Evolutionary conservation across 1,284 basidiomycete genomes (phyloP).

Genomic region (Sanguinoderma infundibulare): DNA sequence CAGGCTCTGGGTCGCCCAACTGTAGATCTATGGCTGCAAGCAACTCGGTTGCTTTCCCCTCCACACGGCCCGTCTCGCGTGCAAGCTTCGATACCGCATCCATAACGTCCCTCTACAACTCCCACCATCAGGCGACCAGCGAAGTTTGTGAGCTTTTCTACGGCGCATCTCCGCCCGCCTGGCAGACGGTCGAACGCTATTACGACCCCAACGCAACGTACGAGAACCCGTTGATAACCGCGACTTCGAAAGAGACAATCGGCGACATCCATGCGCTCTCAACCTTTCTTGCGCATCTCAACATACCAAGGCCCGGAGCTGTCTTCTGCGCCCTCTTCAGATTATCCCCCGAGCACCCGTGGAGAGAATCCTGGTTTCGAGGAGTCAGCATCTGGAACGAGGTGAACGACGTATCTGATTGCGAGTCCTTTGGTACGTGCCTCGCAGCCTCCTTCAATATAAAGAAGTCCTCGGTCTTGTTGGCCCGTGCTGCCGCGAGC

Average conservation of each 20-base stretch:
- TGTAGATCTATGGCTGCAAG: slow-evolving; percentile 5
- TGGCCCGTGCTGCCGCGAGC: neutral
- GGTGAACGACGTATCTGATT: slow-evolving; percentile 72
- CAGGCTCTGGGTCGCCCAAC: neutral
- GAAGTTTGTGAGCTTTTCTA: slow-evolving; percentile 73
- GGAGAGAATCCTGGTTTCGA: slow-evolving; percentile 50
- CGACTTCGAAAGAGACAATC: slow-evolving; percentile 71
- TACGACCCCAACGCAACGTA: slow-evolving; percentile 76
- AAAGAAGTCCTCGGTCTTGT: neutral
- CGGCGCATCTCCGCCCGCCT: slow-evolving; percentile 51
- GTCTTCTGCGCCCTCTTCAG: slow-evolving; percentile 61
- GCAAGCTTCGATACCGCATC: slow-evolving; percentile 25
- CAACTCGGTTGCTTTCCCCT: slow-evolving; percentile 27
- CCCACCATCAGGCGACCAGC: slow-evolving; percentile 58
- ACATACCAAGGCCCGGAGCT: slow-evolving; percentile 67
- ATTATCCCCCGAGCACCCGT: slow-evolving; percentile 39
- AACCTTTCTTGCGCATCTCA: slow-evolving; percentile 56
- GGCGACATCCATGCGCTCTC: slow-evolving; percentile 68
- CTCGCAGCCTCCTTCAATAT: too few relatives aligned
- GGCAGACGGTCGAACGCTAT: slow-evolving; percentile 57
- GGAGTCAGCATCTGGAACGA: slow-evolving; percentile 73
- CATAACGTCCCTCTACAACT: slow-evolving; percentile 40
- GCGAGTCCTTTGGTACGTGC: slow-evolving; percentile 73
- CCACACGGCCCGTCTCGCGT: slow-evolving; percentile 15
- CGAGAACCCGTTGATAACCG: slow-evolving; percentile 76